These are phyloP conservation scores for Aspergillus thermomutatus DNA, from an alignment of 2,329 filamentous ascomycete genomes.

Conservation along the genomic window DNA sequence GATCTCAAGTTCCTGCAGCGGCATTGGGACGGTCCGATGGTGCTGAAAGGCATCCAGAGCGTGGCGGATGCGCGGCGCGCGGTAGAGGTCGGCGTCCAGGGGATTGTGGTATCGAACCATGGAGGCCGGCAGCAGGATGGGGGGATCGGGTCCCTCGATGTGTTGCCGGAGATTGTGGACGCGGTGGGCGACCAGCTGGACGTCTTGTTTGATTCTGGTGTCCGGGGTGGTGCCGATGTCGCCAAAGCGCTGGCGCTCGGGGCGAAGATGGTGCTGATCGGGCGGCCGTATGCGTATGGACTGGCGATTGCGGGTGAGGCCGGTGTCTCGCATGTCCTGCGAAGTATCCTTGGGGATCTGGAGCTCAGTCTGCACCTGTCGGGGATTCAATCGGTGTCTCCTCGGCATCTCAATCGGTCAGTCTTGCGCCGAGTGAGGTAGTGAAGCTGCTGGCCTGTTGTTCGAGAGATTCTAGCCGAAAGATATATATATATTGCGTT, in stretches of 20 bases:
- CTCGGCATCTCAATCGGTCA: slow-evolving; percentile 11
- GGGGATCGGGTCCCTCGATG: slow-evolving; percentile 41
- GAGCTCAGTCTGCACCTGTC: slow-evolving; percentile 22
- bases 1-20: slow-evolving; percentile 54
- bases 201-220: slow-evolving; percentile 47
- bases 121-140: slow-evolving; percentile 49
- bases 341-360: slow-evolving; percentile 21
- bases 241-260: slow-evolving; percentile 49
- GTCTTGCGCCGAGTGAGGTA: not conserved
- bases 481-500: too few relatives aligned
- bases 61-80: slow-evolving; percentile 45
- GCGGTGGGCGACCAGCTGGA: slow-evolving; percentile 30
- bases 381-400: slow-evolving; percentile 8
- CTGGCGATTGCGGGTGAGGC: slow-evolving; percentile 52
- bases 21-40: slow-evolving; percentile 61
- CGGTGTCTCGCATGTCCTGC: slow-evolving; percentile 52
- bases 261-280: slow-evolving; percentile 53
- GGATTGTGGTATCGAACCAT: slow-evolving; percentile 50
- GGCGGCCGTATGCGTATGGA: slow-evolving; percentile 53
- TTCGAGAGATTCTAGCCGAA: too few relatives aligned
- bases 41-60: slow-evolving; percentile 55
- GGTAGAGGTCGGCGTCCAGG: slow-evolving; percentile 43
- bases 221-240: slow-evolving; percentile 46
- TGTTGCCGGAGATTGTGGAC: slow-evolving; percentile 55
- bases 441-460: too few relatives aligned